Evolutionary conservation across 768 basidiomycete genomes (phyloP), one percentile per base, ranked within the genome.

Genomic region (Mycena maculata): DNA sequence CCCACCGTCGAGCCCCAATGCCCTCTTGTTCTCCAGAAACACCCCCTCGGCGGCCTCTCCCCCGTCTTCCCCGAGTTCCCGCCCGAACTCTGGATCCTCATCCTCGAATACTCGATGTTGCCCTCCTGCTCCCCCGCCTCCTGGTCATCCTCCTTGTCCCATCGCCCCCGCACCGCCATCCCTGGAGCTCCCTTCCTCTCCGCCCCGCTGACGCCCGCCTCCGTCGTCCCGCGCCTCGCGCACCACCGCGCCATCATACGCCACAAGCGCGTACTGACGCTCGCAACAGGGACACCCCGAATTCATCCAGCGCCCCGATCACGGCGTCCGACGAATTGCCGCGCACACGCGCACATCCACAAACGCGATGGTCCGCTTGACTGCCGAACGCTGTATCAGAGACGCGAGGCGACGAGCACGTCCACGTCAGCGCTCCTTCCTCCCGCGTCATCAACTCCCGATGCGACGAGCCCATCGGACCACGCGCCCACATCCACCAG

Each of bases 11-110:
- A 2, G n/a, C 15, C 48, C 25, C 58, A n/a, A 60, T 52, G 28
- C 59, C 52, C 31, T 11, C 58, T 12, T 41, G 0, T 30, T 27
- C 11, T 25, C 38, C 38, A 50, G 36, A 50, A 18, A 28, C 33
- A 18, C 33, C 58, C 25, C 47, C 30, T 45, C 39, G 3, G 22
- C 41, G 7, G 9, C 31, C 2, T 45, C 52, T 11, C 61, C 23
- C 62, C 15, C 33, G 11, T 16, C 48, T 76, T 81, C n/a, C 83
- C 83, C 18, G 67, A 76, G 61, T 81, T 91, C 16, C 91, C 91
- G 0, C 74, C 84, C 2, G 91, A 92, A 70, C 73, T 92, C 9
- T 92, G 91, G 91, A 78, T 86, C n/a, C 76, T 85, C 71, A 85
- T 92, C 63, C 78, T 92, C 57, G 86, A 87, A 42, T 85, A 86